phyloP scores from a whole-genome alignment of 345 rosid genomes.

The Eucalyptus coolabah region DNA sequence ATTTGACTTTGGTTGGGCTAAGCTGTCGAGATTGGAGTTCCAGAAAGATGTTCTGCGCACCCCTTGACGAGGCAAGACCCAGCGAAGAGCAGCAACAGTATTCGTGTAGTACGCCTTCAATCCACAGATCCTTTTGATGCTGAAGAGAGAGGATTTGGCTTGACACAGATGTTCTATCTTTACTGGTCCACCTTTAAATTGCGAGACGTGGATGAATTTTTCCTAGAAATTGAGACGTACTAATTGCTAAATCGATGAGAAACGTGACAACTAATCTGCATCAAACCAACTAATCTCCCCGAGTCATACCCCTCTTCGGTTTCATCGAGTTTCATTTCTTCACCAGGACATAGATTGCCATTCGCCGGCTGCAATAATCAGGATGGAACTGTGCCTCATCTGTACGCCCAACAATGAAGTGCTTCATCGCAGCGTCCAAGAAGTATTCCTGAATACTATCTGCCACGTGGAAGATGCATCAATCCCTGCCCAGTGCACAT shows the following conservation, averaged over 20 bases:
- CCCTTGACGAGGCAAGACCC: background rate
- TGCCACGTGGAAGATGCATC: conserved; percentile 2
- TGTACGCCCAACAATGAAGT: conserved; percentile 58
- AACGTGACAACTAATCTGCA: background rate
- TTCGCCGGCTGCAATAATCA: conserved; percentile 3
- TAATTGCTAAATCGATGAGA: background rate
- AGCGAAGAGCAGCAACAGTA: background rate
- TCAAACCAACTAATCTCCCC: background rate
- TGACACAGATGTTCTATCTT: background rate
- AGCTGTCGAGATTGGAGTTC: background rate
- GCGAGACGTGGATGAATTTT: background rate
- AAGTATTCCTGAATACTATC: conserved; percentile 82
- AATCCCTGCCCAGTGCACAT: background rate
- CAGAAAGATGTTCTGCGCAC: background rate
- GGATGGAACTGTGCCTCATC: conserved; percentile 69
- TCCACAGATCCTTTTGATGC: background rate
- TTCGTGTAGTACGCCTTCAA: background rate
- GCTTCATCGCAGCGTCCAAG: conserved; percentile 56
- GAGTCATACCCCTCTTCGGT: background rate
- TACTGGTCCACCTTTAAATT: background rate
- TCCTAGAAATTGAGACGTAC: background rate
- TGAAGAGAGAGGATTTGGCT: background rate
- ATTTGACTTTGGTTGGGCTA: background rate
- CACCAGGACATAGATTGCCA: conserved; percentile 59
- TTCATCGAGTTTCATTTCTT: conserved; percentile 21